Base-by-base conservation (phyloP, 805 yeast species). In the Candida adriatica region DNA sequence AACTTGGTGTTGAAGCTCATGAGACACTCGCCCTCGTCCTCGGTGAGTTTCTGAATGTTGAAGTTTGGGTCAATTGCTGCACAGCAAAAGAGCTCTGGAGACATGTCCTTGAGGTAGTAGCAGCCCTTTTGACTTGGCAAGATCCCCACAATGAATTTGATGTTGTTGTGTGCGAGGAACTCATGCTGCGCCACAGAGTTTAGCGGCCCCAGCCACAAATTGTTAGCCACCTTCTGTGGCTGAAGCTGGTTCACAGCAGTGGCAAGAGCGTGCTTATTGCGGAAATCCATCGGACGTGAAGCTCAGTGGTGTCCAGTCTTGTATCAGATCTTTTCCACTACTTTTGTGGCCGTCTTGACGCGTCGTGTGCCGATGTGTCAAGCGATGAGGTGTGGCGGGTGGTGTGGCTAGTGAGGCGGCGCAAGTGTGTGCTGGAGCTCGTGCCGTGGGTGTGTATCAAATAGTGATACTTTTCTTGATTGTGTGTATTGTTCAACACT, bases 201-300 rank as follows among this genome's bases (percentile, higher is more conserved):
- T 33, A 66, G 40, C 2, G 75, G 72, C 2, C 77, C 75, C 18
- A 70, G 53, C 56, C 64, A 68, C 3, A 69, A 48, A 27, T 58
- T 51, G 13, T 58, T 57, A 8, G 61, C 49, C 13, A 70, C 36
- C 36, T 53, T 56, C 44, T 68, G 74, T 4, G 74, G 67, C 23
- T 51, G 51, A 8, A 51, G 38, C 25, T 51, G 56, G 40, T 48
- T 45, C 13, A 46, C 40, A 0, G 53, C 46, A 26, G 33, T 39
- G 9, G 51, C 56, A 28, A 51, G 24, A 1, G 43, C 36, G 33
- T 49, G 52, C 29, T 32, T 46, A 34, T 46, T 49, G 21, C 42
- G 47, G 39, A 51, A 51, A 33, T 49, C 52, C 22, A 42, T 34
- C 31, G 27, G 36, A 11, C 8, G 10, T 8, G 18, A 16, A n/a